Base-by-base conservation (phyloP, 2,329 filamentous ascomycete species). In the Didymella keratinophila region DNA sequence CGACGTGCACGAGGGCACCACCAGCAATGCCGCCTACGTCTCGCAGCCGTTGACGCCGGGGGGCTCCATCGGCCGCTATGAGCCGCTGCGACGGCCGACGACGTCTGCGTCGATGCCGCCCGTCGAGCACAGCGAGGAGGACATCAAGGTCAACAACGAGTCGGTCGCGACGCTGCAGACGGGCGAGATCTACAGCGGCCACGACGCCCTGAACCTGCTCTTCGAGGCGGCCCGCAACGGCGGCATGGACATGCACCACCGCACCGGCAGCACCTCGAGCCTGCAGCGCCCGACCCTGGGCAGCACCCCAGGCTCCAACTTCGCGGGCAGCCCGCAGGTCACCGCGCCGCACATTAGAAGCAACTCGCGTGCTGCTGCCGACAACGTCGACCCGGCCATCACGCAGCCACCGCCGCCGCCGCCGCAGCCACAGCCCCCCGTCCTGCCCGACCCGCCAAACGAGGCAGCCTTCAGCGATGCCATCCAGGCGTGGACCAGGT, bases 191-290 rank as follows among this genome's bases (percentile, higher is more conserved):
- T 96, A 93, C 76, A 93, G 93, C 34, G 93, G 92, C 3, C 93
- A 97, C 71, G 94, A 98, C 80, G 94, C 94, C 23, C 83, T 98
- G 46, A 93, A 97, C 75, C 82, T 97, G 56, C 84, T 98, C 16
- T 96, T 96, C 72, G 93, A 96, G 78, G 94, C 93, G 20, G 93
- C 85, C 2, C 81, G 80, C 8, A 75, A 80, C 52, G 84, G 80
- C 18, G 81, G 80, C 58, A 80, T 83, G 62, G 72, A 82, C 41
- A 62, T 65, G 23, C 80, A 81, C 54, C 80, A 81, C 62, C 78
- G 80, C 50, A 76, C 81, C 20, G 79, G 78, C 68, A 84, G 83
- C 68, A 73, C 76, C 37, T 71, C 68, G 54, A 78, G 75, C 52
- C 59, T 71, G 14, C 77, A 78, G 63, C 74, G 74, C 5, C 75